These are phyloP conservation scores for Porphyrellus cyaneotinctus DNA, from an alignment of 768 basidiomycete genomes.

Conservation along the genomic window DNA sequence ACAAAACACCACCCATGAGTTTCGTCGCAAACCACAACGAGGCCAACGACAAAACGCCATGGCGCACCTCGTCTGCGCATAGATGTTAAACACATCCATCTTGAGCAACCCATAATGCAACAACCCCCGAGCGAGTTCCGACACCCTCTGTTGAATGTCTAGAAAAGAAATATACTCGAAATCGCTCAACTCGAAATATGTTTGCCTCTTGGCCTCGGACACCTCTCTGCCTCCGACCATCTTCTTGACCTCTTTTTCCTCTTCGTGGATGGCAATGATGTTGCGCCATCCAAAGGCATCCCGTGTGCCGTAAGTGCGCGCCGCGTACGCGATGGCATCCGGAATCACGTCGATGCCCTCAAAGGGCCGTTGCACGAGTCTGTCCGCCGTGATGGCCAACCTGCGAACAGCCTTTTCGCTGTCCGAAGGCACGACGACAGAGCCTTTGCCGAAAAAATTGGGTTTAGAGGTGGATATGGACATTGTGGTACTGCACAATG, in stretches of 20 bases:
- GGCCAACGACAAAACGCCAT: no score
- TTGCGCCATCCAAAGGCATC: slow-evolving; percentile 81
- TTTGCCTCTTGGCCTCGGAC: slow-evolving; percentile 91
- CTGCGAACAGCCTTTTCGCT: slow-evolving; percentile 60
- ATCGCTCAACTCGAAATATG: slow-evolving; percentile 87
- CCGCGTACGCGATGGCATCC: slow-evolving; percentile 73
- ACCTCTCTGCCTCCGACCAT: slow-evolving; percentile 76
- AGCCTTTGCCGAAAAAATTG: slow-evolving; percentile 54
- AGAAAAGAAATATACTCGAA: slow-evolving; percentile 79
- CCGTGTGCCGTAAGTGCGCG: slow-evolving; percentile 68
- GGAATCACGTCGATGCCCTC: slow-evolving; percentile 79
- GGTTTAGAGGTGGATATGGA: not conserved
- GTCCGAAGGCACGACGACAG: slow-evolving; percentile 52
- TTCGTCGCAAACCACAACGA: no score
- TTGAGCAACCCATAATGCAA: slow-evolving; percentile 63
- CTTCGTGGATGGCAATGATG: slow-evolving; percentile 64
- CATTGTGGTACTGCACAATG: no score
- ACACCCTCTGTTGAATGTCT: slow-evolving; percentile 62
- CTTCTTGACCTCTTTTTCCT: slow-evolving; percentile 89
- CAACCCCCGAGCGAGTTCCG: slow-evolving; percentile 67
- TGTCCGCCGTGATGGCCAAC: slow-evolving; percentile 49
- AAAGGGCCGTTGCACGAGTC: slow-evolving; percentile 57
- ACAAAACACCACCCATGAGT: not conserved
- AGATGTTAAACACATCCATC: slow-evolving; percentile 85
- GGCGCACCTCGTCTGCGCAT: slow-evolving; percentile 77